These are phyloP conservation scores for Aureobasidium mangrovei DNA, from an alignment of 2,329 filamentous ascomycete genomes.

Conservation along the genomic window DNA sequence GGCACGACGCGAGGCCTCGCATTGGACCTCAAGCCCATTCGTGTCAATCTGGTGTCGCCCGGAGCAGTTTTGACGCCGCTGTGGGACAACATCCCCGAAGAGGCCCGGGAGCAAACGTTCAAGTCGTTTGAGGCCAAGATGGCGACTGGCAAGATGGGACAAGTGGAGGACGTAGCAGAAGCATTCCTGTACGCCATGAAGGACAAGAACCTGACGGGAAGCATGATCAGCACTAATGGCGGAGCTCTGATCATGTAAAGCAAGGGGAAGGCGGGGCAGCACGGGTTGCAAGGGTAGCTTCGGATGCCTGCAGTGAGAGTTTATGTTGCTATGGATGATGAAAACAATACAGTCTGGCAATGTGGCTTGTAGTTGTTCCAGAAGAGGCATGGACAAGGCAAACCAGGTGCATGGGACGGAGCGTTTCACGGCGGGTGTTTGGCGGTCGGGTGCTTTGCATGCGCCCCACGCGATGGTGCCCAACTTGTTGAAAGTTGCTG, in stretches of 20 bases:
- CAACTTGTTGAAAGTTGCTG: background rate
- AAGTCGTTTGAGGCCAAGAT: constrained; percentile 22
- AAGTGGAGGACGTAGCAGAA: constrained; percentile 38
- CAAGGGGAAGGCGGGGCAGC: background rate
- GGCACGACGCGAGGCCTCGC: constrained; percentile 49
- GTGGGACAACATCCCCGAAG: constrained; percentile 28
- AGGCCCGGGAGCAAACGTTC: constrained; percentile 22
- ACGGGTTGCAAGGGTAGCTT: no score
- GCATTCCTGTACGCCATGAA: constrained; percentile 41
- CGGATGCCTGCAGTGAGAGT: no score
- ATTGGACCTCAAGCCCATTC: constrained; percentile 52
- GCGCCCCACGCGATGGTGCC: background rate
- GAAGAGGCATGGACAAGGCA: no score
- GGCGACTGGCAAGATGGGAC: constrained; percentile 29
- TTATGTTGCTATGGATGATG: no score
- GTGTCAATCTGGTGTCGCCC: constrained; percentile 54
- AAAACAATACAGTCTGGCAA: no score
- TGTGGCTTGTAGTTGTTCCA: no score
- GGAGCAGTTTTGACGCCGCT: constrained; percentile 42
- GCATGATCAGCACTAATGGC: constrained; percentile 36
- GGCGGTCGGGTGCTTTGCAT: no score
- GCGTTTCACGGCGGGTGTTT: no score
- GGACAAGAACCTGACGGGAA: constrained; percentile 39
- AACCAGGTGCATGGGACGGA: no score
- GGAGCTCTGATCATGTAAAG: constrained; percentile 24